Evolutionary conservation across 352 stramenopile species (phyloP).

Genomic region (Phytophthora lateralis): DNA sequence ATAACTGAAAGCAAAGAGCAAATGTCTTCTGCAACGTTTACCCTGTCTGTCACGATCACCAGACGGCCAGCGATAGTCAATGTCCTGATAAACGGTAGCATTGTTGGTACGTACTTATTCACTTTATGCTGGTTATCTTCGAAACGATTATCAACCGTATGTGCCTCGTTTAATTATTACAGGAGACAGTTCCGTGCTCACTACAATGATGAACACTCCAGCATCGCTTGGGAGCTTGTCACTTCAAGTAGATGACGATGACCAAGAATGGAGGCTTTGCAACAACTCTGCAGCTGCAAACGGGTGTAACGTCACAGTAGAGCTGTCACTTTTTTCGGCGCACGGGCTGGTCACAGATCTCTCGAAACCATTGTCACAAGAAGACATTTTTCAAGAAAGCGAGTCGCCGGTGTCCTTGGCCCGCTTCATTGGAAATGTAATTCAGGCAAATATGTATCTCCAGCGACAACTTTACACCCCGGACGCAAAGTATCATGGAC

Average conservation of each 20-base stretch:
- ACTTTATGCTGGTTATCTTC: neutral
- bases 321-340: constrained; percentile 17
- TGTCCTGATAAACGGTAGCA: constrained; percentile 9
- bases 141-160: neutral
- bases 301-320: constrained; percentile 9
- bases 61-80: constrained; percentile 14
- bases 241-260: constrained; percentile 14
- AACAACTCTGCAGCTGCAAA: neutral
- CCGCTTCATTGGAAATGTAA: constrained; percentile 16
- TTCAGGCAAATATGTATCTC: constrained; percentile 23
- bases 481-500: constrained; percentile 39
- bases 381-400: neutral
- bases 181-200: constrained; percentile 21
- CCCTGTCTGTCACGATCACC: constrained; percentile 16
- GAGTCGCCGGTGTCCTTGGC: neutral
- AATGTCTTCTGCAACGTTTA: constrained; percentile 1
- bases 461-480: constrained; percentile 34
- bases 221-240: constrained; percentile 9
- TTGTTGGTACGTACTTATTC: constrained; percentile 18
- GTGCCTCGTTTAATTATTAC: neutral
- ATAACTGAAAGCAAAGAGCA: constrained; percentile 2
- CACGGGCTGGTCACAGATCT: constrained; percentile 16
- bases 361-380: neutral
- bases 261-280: constrained; percentile 3
- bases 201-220: constrained; percentile 17